Evolutionary conservation across 2,329 filamentous ascomycete species (phyloP), one percentile per base, ranked within the genome.

Genomic region (Verticillium klebahnii): DNA sequence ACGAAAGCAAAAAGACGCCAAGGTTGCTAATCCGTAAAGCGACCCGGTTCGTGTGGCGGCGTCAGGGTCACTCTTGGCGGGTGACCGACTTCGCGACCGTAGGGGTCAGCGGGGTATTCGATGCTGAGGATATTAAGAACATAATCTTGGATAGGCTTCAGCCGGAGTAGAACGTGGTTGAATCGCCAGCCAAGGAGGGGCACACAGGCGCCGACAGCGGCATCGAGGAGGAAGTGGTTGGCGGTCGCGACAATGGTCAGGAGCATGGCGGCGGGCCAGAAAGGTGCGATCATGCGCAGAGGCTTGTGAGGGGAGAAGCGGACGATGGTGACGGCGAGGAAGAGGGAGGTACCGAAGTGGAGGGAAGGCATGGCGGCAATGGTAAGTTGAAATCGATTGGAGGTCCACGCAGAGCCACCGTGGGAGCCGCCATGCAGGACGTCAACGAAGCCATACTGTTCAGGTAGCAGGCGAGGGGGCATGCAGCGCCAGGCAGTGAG

Each of bases 341-440:
- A 76, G 2, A 75, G 66, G 0, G 75, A 68, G 0, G 74, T 78
- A 34, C 79, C 80, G 63, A 80, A 82, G 64, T 82, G 80, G 15
- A 82, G 67, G 19, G 76, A 79, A 1, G 79, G 79, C 79, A 82
- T 82, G 31, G 79, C 80, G 0, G 79, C 79, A 62, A 81, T 80
- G 8, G 77, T 81, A 12, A 81, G 67, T 65, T 79, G 77, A 61
- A 78, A 80, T 23, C 72, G 71, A 64, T 81, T 82, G 60, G 79
- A 72, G 19, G 74, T 79, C 79, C 78, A 81, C 1, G 68, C 69
- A 45, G 67, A 74, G 9, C 64, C 66, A 1, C 66, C 59, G 61
- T 69, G 45, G 63, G 70, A 14, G 61, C 68, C 45, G 57, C 69
- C 65, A 57, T 81, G 79, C 7, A 82, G 71, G 15, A 80, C 67